Evolutionary conservation across 306 rosid genomes (phyloP).

Genomic region (Delonix regia): DNA sequence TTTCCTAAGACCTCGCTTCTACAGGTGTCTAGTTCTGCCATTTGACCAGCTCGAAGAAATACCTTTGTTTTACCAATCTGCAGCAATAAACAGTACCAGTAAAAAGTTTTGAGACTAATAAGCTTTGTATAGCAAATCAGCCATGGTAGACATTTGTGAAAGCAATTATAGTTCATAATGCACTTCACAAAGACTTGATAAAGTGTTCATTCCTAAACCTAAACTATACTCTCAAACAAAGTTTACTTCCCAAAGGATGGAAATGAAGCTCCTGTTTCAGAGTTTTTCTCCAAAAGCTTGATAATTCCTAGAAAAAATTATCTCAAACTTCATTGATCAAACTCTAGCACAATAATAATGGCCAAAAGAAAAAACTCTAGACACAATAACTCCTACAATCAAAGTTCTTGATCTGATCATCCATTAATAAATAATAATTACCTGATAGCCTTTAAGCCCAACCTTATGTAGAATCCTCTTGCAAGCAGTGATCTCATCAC

Average conservation of each 20-base stretch:
- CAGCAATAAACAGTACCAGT: constrained; percentile 36
- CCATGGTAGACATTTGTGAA: constrained; percentile 12
- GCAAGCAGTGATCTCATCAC: constrained; percentile 73
- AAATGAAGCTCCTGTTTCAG: constrained; percentile 11
- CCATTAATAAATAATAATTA: constrained; percentile 36
- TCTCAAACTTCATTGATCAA: background rate
- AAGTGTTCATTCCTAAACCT: constrained; percentile 10
- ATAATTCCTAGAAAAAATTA: background rate
- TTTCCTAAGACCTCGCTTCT: constrained; percentile 80
- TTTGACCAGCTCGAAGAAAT: constrained; percentile 90
- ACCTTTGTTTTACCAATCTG: constrained; percentile 90
- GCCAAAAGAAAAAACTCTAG: too few species aligned
- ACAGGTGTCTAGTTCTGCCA: constrained; percentile 84
- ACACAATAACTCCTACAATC: background rate
- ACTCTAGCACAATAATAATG: background rate
- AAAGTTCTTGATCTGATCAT: background rate
- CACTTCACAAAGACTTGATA: background rate
- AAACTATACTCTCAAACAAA: background rate
- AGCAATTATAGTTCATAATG: background rate
- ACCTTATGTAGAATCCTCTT: constrained; percentile 75
- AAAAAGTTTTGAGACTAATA: constrained; percentile 1
- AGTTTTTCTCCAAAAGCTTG: background rate
- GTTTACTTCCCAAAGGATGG: background rate
- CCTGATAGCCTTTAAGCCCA: constrained; percentile 85
- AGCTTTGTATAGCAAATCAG: background rate